These are phyloP conservation scores for Colletotrichum musicola DNA, from an alignment of 2,329 filamentous ascomycete species.

Conservation along the genomic window DNA sequence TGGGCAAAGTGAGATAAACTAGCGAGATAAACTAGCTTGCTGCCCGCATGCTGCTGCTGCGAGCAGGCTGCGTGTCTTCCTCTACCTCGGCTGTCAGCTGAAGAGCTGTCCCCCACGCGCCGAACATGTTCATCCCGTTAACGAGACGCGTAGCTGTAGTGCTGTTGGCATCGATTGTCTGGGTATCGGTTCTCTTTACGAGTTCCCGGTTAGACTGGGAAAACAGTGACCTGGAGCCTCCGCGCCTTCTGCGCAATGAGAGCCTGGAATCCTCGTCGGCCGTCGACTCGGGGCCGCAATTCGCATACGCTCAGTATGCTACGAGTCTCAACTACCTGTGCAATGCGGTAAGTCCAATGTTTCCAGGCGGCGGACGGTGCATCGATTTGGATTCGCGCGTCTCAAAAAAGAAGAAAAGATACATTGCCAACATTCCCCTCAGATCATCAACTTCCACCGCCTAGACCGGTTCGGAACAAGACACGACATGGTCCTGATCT, in stretches of 20 bases:
- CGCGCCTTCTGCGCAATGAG: constrained; percentile 1
- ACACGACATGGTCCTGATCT: constrained; percentile 60
- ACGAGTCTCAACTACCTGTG: constrained; percentile 62
- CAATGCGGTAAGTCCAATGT: constrained; percentile 49
- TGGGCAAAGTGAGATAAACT: constrained; percentile 12
- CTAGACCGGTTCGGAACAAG: constrained; percentile 56
- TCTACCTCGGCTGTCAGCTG: not conserved
- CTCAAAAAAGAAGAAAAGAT: not conserved
- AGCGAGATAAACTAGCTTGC: constrained; percentile 9
- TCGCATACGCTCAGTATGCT: constrained; percentile 64
- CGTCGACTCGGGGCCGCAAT: constrained; percentile 43
- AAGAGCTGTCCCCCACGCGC: not conserved
- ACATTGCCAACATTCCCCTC: not conserved
- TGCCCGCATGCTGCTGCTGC: not conserved
- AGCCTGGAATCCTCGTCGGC: not conserved
- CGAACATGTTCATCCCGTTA: constrained; percentile 22
- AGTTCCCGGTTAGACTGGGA: constrained; percentile 13
- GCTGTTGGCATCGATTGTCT: constrained; percentile 10
- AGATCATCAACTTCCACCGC: constrained; percentile 62
- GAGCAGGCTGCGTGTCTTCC: not conserved
- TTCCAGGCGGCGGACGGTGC: not conserved
- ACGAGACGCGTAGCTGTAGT: constrained; percentile 13
- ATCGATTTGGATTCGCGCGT: not conserved
- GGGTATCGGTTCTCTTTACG: constrained; percentile 13
- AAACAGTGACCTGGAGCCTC: not conserved